Percentiles rank a stretch among this genome's conserved stretches.
These are phyloP conservation scores for Gilbertella persicaria DNA, from an alignment of 371 early-diverging fungal species.

Conservation along the genomic window DNA sequence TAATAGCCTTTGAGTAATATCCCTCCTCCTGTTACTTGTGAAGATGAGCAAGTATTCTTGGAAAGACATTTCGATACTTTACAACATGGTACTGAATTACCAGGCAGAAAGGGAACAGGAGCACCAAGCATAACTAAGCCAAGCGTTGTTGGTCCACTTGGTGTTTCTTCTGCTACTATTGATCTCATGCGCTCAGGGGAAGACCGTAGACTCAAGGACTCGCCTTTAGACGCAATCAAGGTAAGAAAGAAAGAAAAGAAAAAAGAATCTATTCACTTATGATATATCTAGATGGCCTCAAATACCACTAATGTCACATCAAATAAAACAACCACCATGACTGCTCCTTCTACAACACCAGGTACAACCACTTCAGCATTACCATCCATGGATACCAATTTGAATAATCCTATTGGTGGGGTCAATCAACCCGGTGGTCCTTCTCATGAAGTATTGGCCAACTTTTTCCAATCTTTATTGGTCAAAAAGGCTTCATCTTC, in stretches of 20 bases:
- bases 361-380: conserved; percentile 11
- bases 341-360: background rate
- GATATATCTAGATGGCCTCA: background rate
- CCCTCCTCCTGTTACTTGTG: conserved; percentile 58
- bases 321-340: background rate
- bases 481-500: conserved; percentile 56
- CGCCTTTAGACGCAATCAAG: conserved; percentile 3
- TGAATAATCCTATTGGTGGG: conserved; percentile 18
- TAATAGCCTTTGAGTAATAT: conserved; percentile 29
- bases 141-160: conserved; percentile 36
- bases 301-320: background rate
- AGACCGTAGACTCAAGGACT: conserved; percentile 7
- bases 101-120: conserved; percentile 32
- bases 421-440: conserved; percentile 28
- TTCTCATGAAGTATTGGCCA: conserved; percentile 78
- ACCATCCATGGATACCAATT: conserved; percentile 10
- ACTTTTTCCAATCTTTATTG: conserved; percentile 87
- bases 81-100: conserved; percentile 43
- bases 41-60: conserved; percentile 85
- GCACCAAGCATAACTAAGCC: conserved; percentile 29
- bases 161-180: conserved; percentile 16
- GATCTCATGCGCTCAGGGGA: conserved; percentile 14
- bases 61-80: conserved; percentile 74
- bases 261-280: conserved; percentile 1
- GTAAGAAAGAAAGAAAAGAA: conserved; percentile 1